Base-by-base conservation (phyloP, 306 rosid species). In the Vachellia pachyceras region DNA sequence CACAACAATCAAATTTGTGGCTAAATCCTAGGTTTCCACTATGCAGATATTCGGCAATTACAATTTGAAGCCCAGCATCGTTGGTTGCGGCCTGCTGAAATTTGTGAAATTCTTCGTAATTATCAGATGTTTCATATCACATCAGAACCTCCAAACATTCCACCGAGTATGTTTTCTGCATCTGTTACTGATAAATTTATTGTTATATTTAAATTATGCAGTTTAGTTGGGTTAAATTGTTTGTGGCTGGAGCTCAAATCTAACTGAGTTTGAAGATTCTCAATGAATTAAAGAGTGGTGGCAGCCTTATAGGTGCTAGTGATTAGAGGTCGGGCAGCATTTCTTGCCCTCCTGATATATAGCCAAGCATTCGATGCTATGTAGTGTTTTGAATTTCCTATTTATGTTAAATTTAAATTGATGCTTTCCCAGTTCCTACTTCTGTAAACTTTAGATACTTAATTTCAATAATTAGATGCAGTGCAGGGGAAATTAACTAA, bases 1-100 rank as follows among this genome's bases (percentile, higher is more conserved):
- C 72, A 15, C 45, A 29, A 49, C 54, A 25, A 8, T 81, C 0
- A 67, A 70, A 54, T 77, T 42, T 76, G 70, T 82, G 69, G 41
- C 73, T 78, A 54, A 74, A 75, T 60, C 37, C 17, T 22, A 75
- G 40, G 58, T 69, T 81, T 78, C 64, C 60, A 69, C 63, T 82
- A 10, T 87, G 90, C 92, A 94, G 98, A 91, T 84, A 75, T 91
- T 72, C 76, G 82, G 72, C 94, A 90, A 80, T 89, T 94, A 80
- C 87, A 86, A 41, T 25, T 71, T 44, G 98, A 94, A 89, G 98
- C 98, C 33, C 93, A 84, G 84, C 87, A 89, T 85, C 89, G 95
- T 20, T 94, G 98, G 98, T 82, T 94, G 74, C 89, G 98, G 18
- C 98, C 98, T 58, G 94, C 95, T 55, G 98, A 94, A 90, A 92